Evolutionary conservation across 2,329 filamentous ascomycete species (phyloP), one percentile per base, ranked within the genome.

Genomic region (Penicillium sp.): DNA sequence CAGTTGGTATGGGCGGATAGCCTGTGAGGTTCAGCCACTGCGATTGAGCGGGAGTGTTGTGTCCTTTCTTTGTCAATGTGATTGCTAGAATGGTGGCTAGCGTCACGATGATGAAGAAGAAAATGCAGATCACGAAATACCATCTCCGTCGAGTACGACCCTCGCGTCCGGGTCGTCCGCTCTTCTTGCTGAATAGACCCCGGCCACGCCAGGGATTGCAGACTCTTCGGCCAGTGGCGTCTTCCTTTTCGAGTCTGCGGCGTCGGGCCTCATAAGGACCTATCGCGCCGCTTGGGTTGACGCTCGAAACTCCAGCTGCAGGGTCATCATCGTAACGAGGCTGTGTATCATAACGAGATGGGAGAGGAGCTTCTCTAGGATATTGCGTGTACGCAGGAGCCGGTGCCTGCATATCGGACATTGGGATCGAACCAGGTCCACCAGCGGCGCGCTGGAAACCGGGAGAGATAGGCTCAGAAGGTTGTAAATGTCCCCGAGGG

Each of bases 1-100:
- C 93, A 0, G 90, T 93, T 2, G 90, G 91, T 68, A 97, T 90
- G 0, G 92, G 88, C 19, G 92, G 92, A 64, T 90, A 96, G 50
- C 87, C 86, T 1, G 92, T 95, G 60, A 95, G 72, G 69, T 96
- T 96, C 55, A 96, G 80, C 88, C 91, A 97, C 48, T 82, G 76
- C 2, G 82, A 81, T 62, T 82, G 72, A 9, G 78, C 74, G 0
- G 76, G 72, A 4, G 70, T 79, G 54, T 64, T 65, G 68, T 76
- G 67, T 40, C 75, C 69, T 62, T 76, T 75, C 61, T 74, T 77
- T 52, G 78, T 80, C 41, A 91, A 74, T 1, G 84, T 79, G 13
- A 86, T 81, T 0, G 81, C 72, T 2, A 91, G 76, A 1, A 84
- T 78, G 23, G 88, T 72, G 16, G 81, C 78, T 11, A 89, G 68